Percentiles rank a stretch among this genome's conserved stretches.
Conservation (phyloP, 768 basidiomycete species). For the Heimioporus sp. region DNA sequence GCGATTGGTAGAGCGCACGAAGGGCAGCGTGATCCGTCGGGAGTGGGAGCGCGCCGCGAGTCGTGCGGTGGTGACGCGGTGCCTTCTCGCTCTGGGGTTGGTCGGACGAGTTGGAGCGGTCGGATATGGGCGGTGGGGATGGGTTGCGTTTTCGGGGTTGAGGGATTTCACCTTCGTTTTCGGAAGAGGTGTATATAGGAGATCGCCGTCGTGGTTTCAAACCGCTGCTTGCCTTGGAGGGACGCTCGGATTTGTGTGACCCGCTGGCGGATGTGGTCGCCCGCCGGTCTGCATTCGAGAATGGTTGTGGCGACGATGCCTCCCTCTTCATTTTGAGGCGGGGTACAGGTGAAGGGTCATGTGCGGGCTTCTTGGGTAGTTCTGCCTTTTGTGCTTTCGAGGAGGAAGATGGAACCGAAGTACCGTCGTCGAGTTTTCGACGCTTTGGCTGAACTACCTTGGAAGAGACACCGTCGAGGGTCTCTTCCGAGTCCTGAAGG, state of each 20-base stretch:
- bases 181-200: slow-evolving; percentile 67
- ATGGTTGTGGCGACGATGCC: slow-evolving; percentile 23
- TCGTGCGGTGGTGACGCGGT: slow-evolving; percentile 23
- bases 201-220: slow-evolving; percentile 50
- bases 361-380: slow-evolving; percentile 37
- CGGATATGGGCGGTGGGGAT: slow-evolving; percentile 28
- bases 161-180: slow-evolving; percentile 50
- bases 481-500: slow-evolving; percentile 30
- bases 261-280: background rate
- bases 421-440: slow-evolving; percentile 41
- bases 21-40: slow-evolving; percentile 51
- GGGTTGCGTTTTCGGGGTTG: slow-evolving; percentile 25
- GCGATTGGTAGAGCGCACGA: slow-evolving; percentile 49
- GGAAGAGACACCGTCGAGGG: slow-evolving; percentile 19
- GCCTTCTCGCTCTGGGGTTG: slow-evolving; percentile 11
- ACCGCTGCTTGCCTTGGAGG: slow-evolving; percentile 13
- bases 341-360: slow-evolving; percentile 20
- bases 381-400: slow-evolving; percentile 24
- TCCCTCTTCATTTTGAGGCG: slow-evolving; percentile 40
- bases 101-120: slow-evolving; percentile 23
- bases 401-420: slow-evolving; percentile 13
- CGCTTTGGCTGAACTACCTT: slow-evolving; percentile 34
- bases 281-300: slow-evolving; percentile 13
- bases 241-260: slow-evolving; percentile 20
- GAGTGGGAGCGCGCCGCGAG: slow-evolving; percentile 34